Conservation (phyloP, 2,329 filamentous ascomycete species). For the Cadophora sp. region DNA sequence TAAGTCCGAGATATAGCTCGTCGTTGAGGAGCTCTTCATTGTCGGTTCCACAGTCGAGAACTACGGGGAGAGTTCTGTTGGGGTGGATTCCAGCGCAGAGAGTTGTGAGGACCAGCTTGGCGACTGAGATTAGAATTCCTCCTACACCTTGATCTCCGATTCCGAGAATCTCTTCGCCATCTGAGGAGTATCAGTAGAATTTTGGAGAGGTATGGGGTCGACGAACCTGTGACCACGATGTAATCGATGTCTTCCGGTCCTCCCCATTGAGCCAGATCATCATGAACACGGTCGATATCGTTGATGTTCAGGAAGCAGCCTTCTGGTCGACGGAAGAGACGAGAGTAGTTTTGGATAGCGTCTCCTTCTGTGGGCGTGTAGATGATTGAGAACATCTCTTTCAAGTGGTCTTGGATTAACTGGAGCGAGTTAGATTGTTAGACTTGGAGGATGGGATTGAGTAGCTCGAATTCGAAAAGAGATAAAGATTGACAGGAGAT, state of each 20-base stretch:
- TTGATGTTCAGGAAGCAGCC: slow-evolving; percentile 83
- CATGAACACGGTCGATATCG: slow-evolving; percentile 68
- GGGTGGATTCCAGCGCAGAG: slow-evolving; percentile 88
- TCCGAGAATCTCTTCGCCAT: slow-evolving; percentile 77
- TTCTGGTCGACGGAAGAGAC: slow-evolving; percentile 77
- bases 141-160: slow-evolving; percentile 91
- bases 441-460: no score
- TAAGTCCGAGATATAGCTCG: slow-evolving; percentile 79
- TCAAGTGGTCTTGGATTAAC: slow-evolving; percentile 77
- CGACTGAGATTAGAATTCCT: slow-evolving; percentile 82
- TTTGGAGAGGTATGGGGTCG: slow-evolving; percentile 50
- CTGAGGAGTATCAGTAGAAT: slow-evolving; percentile 43
- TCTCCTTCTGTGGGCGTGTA: slow-evolving; percentile 92
- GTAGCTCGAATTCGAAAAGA: no score
- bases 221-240: slow-evolving; percentile 80
- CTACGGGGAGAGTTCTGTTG: slow-evolving; percentile 77
- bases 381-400: slow-evolving; percentile 90
- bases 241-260: slow-evolving; percentile 79
- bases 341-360: slow-evolving; percentile 84
- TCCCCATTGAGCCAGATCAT: slow-evolving; percentile 73
- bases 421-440: slow-evolving; percentile 47
- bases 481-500: no score
- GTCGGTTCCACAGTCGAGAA: slow-evolving; percentile 86
- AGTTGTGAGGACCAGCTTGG: slow-evolving; percentile 83
- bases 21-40: slow-evolving; percentile 78